These are phyloP conservation scores for Cadophora luteo-olivacea DNA, from an alignment of 2,329 filamentous ascomycete species.

Conservation along the genomic window DNA sequence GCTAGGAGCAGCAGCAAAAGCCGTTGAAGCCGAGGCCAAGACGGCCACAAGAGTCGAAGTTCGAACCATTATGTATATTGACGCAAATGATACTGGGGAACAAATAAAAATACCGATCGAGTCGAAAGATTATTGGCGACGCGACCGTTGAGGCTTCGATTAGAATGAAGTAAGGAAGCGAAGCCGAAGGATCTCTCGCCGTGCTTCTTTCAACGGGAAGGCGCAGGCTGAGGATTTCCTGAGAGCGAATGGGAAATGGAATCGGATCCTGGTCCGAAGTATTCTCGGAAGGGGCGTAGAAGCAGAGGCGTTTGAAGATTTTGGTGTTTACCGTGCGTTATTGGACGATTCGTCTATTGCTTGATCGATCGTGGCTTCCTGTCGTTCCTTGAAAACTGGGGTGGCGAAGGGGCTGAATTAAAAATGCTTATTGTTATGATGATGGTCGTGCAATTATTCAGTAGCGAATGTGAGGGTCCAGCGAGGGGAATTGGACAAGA, in stretches of 20 bases:
- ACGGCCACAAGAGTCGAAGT: slow-evolving; percentile 35
- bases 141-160: slow-evolving; percentile 13
- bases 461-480: slow-evolving; percentile 21
- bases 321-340: neutral
- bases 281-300: slow-evolving; percentile 7
- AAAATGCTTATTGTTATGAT: slow-evolving; percentile 1
- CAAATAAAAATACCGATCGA: slow-evolving; percentile 3
- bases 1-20: slow-evolving; percentile 32
- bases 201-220: slow-evolving; percentile 18
- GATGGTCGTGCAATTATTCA: neutral
- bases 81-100: neutral
- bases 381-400: neutral
- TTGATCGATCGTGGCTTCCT: slow-evolving; percentile 12
- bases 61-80: slow-evolving; percentile 43
- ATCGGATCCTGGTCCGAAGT: slow-evolving; percentile 10
- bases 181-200: slow-evolving; percentile 18
- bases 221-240: slow-evolving; percentile 16
- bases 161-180: slow-evolving; percentile 22
- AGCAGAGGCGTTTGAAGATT: neutral
- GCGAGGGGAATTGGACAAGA: slow-evolving; percentile 26
- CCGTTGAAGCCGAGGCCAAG: slow-evolving; percentile 38
- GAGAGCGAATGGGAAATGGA: slow-evolving; percentile 13
- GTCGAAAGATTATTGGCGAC: slow-evolving; percentile 26
- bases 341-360: slow-evolving; percentile 1
- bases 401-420: slow-evolving; percentile 14